These are phyloP conservation scores for Imleria badia DNA, from an alignment of 768 basidiomycete species.

Conservation along the genomic window DNA sequence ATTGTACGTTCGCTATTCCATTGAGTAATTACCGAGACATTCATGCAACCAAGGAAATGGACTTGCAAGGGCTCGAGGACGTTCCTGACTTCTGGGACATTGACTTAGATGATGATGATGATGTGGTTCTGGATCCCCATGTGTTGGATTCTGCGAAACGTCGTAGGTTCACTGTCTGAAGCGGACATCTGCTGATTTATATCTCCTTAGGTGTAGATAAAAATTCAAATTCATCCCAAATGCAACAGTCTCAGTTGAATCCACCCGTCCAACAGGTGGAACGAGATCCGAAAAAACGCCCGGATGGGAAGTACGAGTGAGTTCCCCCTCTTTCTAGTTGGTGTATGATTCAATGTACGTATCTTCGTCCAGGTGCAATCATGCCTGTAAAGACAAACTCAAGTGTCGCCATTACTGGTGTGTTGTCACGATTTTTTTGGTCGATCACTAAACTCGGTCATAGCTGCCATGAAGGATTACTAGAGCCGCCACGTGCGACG, in stretches of 20 bases:
- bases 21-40: not conserved
- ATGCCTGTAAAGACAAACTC: constrained; percentile 74
- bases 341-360: not conserved
- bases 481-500: constrained; percentile 45
- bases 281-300: constrained; percentile 39
- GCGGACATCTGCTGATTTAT: not conserved
- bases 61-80: constrained; percentile 65
- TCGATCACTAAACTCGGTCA: constrained; percentile 10
- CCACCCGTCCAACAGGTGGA: constrained; percentile 2
- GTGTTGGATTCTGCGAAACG: constrained; percentile 38
- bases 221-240: not conserved
- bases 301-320: constrained; percentile 67
- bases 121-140: constrained; percentile 9
- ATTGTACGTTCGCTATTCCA: constrained; percentile 40
- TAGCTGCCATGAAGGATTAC: constrained; percentile 74
- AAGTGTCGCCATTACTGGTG: constrained; percentile 76
- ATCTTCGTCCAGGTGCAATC: constrained; percentile 61
- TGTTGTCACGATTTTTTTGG: constrained; percentile 1
- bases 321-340: constrained; percentile 13
- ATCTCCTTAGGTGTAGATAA: not conserved
- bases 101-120: constrained; percentile 34
- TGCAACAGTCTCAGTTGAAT: constrained; percentile 1
- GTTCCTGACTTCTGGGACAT: constrained; percentile 67
- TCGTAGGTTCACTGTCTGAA: constrained; percentile 9
- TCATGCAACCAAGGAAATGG: constrained; percentile 51